These are phyloP conservation scores for Kurtzmaniella quercitrusa DNA, from an alignment of 1,139 yeast species.

Conservation along the genomic window DNA sequence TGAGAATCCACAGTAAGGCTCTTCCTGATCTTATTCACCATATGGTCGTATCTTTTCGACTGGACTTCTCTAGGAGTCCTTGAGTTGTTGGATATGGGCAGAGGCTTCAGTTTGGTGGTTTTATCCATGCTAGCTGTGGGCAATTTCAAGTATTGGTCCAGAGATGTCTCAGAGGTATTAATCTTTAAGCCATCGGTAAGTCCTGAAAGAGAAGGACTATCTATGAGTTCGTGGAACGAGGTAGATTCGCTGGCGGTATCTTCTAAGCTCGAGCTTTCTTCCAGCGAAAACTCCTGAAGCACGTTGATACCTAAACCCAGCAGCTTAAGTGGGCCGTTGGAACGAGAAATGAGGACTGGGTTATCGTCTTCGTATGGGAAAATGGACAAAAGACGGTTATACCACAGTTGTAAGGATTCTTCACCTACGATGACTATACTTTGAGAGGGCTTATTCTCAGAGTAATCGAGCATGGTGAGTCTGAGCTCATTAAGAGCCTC, in stretches of 20 bases:
- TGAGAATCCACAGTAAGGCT: slow-evolving; percentile 1
- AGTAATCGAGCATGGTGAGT: slow-evolving; percentile 4
- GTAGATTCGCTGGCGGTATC: neutral
- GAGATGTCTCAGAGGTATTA: neutral
- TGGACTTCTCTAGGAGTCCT: slow-evolving; percentile 8
- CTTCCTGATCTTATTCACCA: neutral
- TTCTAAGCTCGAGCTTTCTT: neutral
- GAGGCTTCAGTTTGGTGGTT: neutral
- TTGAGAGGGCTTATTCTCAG: neutral
- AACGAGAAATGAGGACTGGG: neutral
- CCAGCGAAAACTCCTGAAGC: slow-evolving; percentile 8
- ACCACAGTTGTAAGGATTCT: neutral
- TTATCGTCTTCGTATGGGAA: slow-evolving; percentile 5
- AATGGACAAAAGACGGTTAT: neutral
- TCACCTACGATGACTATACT: neutral
- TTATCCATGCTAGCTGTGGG: neutral
- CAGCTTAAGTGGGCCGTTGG: neutral
- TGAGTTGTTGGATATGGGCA: neutral
- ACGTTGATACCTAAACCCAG: slow-evolving; percentile 35
- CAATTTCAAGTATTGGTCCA: neutral
- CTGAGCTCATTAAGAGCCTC: slow-evolving; percentile 5
- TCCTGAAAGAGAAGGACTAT: neutral
- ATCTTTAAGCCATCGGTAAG: neutral
- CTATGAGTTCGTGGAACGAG: neutral
- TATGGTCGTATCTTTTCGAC: slow-evolving; percentile 8